phyloP scores from a whole-genome alignment of 305 asterid genomes.

The Fraxinus latifolia region DNA sequence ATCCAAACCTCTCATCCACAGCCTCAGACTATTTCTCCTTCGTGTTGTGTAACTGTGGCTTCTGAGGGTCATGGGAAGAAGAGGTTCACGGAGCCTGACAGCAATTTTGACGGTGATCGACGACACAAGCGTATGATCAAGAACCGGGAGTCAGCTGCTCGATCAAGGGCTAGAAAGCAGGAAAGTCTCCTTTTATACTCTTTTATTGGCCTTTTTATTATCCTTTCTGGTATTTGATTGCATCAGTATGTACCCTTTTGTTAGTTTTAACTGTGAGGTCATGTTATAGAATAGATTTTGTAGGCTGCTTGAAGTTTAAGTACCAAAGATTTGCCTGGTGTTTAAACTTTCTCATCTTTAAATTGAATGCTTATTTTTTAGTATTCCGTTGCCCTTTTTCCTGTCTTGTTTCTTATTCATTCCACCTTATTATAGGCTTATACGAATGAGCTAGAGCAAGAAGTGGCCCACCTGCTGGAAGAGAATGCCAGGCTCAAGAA shows the following conservation, averaged over 20 bases:
- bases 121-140: slow-evolving; percentile 81
- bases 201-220: too few relatives aligned
- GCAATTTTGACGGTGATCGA: slow-evolving; percentile 34
- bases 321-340: too few relatives aligned
- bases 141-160: slow-evolving; percentile 94
- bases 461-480: slow-evolving; percentile 51
- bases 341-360: background rate
- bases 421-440: slow-evolving; percentile 58
- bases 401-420: background rate
- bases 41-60: background rate
- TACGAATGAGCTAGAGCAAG: slow-evolving; percentile 57
- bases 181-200: slow-evolving; percentile 28
- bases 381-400: background rate
- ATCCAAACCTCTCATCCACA: background rate
- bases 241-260: background rate
- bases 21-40: background rate
- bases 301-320: background rate
- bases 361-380: background rate
- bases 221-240: background rate
- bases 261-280: background rate
- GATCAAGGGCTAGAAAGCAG: slow-evolving; percentile 90
- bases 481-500: slow-evolving; percentile 60
- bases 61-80: slow-evolving; percentile 25
- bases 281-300: background rate
- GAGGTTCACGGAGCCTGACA: slow-evolving; percentile 33